Base-by-base conservation (phyloP, 352 stramenopile genomes). In the Phytophthora ohioensis region DNA sequence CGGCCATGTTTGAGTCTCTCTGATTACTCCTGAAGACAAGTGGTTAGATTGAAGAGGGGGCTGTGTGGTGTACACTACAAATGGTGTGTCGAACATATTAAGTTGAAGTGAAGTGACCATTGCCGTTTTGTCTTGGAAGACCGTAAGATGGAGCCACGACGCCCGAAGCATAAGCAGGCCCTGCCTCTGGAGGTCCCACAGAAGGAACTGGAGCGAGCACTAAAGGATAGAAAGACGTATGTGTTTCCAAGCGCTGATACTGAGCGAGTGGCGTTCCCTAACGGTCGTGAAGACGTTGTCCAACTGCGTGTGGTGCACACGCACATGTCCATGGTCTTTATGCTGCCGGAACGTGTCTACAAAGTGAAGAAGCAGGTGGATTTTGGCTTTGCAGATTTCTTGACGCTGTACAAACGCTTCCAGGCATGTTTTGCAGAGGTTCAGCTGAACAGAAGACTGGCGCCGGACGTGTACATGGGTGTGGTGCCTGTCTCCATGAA, bases 301-400 rank as follows among this genome's bases (percentile, higher is more conserved):
- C 15, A 41, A 42, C 69, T 91, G 34, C 43, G 61, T 1, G 77
- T 90, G 30, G 74, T 91, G 47, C 82, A 91, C 61, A 93, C 85
- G 64, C 85, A 93, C 76, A 80, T 93, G 74, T 93, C 85, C 36
- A 87, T 93, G 82, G 83, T 91, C 1, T 84, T 91, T 45, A 27
- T 89, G 42, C 73, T 91, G 43, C 78, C 81, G 0, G 34, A 84
- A 11, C 79, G 79, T 47, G 85, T 93, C 42, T 91, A 90, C 62
- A 93, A 93, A 73, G 55, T 93, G 48, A 93, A 93, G 70, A 93
- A 91, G 61, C 47, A 72, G n/a, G 85, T 93, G 55, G 66, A 91
- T 57, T 91, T 91, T 51, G 85, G 83, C 5, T 93, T 93, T 60
- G 82, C 75, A 6, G 85, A 93, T 67, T 93, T 91, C 43, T 87